Evolutionary conservation across 495 filamentous ascomycete genomes (phyloP), one percentile per base, ranked within the genome.

Genomic region (Chlorociboria aeruginascens): DNA sequence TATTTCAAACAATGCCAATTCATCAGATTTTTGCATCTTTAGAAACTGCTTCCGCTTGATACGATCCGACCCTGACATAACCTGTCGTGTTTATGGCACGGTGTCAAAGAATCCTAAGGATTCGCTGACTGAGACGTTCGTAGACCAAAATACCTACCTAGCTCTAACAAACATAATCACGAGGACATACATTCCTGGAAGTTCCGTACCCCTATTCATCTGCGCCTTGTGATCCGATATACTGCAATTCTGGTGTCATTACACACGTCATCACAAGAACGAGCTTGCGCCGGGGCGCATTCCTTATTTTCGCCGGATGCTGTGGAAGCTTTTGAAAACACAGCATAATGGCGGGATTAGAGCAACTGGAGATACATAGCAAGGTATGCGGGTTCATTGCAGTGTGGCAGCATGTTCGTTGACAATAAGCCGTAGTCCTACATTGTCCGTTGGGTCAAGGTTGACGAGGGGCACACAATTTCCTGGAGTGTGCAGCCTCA

Each of bases 401-500:
- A 25, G 4, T 25, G 20, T 25, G 20, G 2, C n/a, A 13, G 45
- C 52, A 52, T 43, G 46, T 14, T 8, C 40, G 4, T 13, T 32
- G 13, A 36, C 8, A 25, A 25, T 2, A 25, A 25, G 20, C 4
- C 20, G 20, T 56, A 98, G 92, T 93, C 88, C 35, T 97, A 98
- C 66, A 86, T 98, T 55, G 85, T 97, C 37, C 87, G 92, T 57
- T 98, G 93, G 93, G 84, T 97, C 52, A 79, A 85, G 57, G 90
- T 96, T 48, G 80, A 86, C 41, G 81, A 81, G 48, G 81, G 79
- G 41, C 82, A 94, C 61, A 94, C 92, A 50, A 92, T 98, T 57
- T 95, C 89, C 6, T 98, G 92, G 92, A 95, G 86, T 60, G 79
- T 97, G 20, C 86, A 97, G 57, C 93, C 92, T 7, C 87, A 96